These are phyloP conservation scores for Endoconidiophora polonica DNA, from an alignment of 2,329 filamentous ascomycete species.

Conservation along the genomic window DNA sequence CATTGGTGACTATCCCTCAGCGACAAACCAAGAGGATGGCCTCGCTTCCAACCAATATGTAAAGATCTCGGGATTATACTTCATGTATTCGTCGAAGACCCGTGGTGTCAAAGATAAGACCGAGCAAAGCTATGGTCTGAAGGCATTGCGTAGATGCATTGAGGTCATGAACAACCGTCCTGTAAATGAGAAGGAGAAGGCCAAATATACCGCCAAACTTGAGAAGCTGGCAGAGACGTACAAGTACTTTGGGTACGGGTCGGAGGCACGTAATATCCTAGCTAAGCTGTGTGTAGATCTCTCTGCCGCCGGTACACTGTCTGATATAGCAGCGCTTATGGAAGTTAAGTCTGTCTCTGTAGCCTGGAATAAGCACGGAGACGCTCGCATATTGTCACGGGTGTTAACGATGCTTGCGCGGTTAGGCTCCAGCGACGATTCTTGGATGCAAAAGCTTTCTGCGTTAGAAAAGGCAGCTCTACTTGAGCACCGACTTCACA, in stretches of 20 bases:
- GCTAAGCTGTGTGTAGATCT: slow-evolving; percentile 44
- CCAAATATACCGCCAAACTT: slow-evolving; percentile 45
- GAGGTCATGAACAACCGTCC: slow-evolving; percentile 41
- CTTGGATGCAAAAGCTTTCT: slow-evolving; percentile 37
- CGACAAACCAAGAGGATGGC: slow-evolving; percentile 17
- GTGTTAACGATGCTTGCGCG: slow-evolving; percentile 43
- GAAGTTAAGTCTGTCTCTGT: slow-evolving; percentile 30
- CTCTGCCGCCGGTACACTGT: slow-evolving; percentile 39
- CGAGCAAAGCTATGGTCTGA: slow-evolving; percentile 30
- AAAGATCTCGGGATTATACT: slow-evolving; percentile 58
- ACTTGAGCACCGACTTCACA: slow-evolving; percentile 32
- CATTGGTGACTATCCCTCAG: slow-evolving; percentile 25
- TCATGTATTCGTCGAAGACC: slow-evolving; percentile 27
- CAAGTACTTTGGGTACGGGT: slow-evolving; percentile 32
- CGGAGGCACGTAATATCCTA: slow-evolving; percentile 42
- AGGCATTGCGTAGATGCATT: slow-evolving; percentile 45
- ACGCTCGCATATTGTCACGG: slow-evolving; percentile 37
- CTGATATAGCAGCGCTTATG: slow-evolving; percentile 34
- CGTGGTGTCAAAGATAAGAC: slow-evolving; percentile 27
- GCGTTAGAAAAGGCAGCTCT: slow-evolving; percentile 38
- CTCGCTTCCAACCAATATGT: slow-evolving; percentile 33
- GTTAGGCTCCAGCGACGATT: slow-evolving; percentile 33
- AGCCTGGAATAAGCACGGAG: slow-evolving; percentile 36
- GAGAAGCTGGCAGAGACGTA: slow-evolving; percentile 49
- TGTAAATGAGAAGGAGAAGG: slow-evolving; percentile 38